phyloP scores from a whole-genome alignment of 345 rosid species.

The Mallotus nudiflorus region DNA sequence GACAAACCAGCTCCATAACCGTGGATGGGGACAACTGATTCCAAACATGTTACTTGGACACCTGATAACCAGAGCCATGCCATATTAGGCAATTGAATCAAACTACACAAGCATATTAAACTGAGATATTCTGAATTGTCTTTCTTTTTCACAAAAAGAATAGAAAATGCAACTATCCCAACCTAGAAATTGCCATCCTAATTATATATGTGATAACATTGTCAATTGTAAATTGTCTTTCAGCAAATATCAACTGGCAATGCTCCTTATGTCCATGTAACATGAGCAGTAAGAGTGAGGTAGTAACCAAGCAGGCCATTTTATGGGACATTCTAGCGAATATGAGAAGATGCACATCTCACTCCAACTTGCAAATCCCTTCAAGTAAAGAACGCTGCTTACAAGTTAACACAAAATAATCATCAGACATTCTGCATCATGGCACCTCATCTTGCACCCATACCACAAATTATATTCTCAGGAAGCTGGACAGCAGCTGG shows the following conservation, averaged over 20 bases:
- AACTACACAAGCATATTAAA: constrained; percentile 19
- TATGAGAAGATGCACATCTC: constrained; percentile 37
- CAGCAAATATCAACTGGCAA: constrained; percentile 8
- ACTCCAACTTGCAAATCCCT: constrained; percentile 32
- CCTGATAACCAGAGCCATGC: constrained; percentile 33
- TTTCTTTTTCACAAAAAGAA: not conserved
- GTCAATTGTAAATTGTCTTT: constrained; percentile 16
- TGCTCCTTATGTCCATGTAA: constrained; percentile 43
- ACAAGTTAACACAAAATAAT: constrained; percentile 13
- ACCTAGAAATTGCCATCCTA: constrained; percentile 15
- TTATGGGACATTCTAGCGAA: constrained; percentile 25
- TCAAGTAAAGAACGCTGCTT: constrained; percentile 24
- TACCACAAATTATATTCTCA: constrained; percentile 52
- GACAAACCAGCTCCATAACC: constrained; percentile 77
- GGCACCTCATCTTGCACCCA: constrained; percentile 43
- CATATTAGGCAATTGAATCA: constrained; percentile 32
- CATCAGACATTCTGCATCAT: constrained; percentile 17
- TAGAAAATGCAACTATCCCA: constrained; percentile 1
- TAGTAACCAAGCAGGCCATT: constrained; percentile 15
- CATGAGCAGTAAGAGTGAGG: constrained; percentile 37
- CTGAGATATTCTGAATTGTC: constrained; percentile 12
- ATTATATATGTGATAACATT: not conserved
- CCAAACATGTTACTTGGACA: constrained; percentile 55
- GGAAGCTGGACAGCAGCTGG: constrained; percentile 97
- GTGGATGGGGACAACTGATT: constrained; percentile 58